Percentiles rank a stretch among this genome's conserved stretches.
Conservation (phyloP, 148 eudicot genomes). For the Amaranthus cruentus region DNA sequence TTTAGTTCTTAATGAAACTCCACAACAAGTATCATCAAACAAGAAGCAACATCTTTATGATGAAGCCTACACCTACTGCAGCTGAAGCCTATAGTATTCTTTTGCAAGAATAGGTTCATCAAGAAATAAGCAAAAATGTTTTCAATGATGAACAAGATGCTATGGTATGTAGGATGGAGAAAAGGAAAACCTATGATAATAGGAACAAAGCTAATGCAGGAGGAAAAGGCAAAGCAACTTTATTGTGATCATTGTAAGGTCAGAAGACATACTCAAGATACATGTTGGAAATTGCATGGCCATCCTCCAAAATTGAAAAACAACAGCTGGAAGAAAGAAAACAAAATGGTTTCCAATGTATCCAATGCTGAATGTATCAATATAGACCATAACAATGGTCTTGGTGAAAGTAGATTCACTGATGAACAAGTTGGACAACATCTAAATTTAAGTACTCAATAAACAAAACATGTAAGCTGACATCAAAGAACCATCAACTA, state of each 20-base stretch:
- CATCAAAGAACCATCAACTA: not conserved
- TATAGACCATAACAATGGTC: not conserved
- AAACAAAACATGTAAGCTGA: not conserved
- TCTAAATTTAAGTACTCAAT: not conserved
- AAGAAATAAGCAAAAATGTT: no score
- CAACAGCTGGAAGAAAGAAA: not conserved
- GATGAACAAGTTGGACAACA: not conserved
- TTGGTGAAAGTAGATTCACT: not conserved
- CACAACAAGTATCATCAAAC: not conserved
- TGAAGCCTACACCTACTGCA: not conserved
- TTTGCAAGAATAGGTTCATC: not conserved
- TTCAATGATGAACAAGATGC: no score
- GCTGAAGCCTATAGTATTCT: not conserved
- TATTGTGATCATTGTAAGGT: not conserved
- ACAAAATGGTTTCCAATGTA: not conserved
- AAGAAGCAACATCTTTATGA: not conserved
- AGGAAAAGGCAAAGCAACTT: not conserved
- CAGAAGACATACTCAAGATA: not conserved
- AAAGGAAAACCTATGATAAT: no score
- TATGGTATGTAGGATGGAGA: no score
- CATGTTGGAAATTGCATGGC: not conserved
- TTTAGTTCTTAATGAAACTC: not conserved
- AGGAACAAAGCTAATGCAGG: not conserved
- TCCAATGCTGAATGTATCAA: not conserved
- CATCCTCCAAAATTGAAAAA: not conserved